Conservation (phyloP, 768 basidiomycete species). For the Mrakia blollopis region DNA sequence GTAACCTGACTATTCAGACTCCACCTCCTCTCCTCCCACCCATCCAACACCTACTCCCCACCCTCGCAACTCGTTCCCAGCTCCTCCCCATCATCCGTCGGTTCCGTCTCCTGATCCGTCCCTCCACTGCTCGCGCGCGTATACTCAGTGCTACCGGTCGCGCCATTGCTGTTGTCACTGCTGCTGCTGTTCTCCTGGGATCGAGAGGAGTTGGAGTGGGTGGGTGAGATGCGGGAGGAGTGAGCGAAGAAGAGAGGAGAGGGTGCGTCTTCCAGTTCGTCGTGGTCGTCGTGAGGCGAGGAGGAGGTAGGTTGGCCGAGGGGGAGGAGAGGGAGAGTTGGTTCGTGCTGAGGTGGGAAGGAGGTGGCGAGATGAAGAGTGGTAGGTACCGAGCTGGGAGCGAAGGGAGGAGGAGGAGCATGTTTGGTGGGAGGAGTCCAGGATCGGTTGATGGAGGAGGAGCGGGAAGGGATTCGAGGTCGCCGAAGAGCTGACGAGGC, state of each 20-base stretch:
- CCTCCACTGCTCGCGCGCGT: no score
- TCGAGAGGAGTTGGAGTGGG: neutral
- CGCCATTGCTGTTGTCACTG: neutral
- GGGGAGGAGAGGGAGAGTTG: neutral
- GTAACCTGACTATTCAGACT: neutral
- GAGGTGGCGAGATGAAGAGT: neutral
- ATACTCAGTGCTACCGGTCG: neutral
- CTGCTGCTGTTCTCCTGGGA: neutral
- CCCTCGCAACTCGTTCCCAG: neutral
- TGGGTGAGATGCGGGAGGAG: neutral
- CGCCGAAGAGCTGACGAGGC: neutral
- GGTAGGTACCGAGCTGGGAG: neutral
- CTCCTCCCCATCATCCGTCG: conserved; percentile 2
- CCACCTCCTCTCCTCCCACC: conserved; percentile 17
- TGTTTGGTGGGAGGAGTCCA: neutral
- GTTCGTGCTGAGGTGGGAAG: neutral
- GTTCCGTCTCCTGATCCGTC: neutral
- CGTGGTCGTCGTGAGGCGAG: no score
- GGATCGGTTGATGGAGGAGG: neutral
- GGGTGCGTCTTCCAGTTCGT: neutral
- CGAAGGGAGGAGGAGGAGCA: neutral
- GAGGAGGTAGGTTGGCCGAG: neutral
- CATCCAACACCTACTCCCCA: neutral
- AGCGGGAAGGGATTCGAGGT: neutral
- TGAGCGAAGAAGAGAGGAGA: neutral